Evolutionary conservation across 768 basidiomycete genomes (phyloP).

Genomic region (Peribolospora baueri): DNA sequence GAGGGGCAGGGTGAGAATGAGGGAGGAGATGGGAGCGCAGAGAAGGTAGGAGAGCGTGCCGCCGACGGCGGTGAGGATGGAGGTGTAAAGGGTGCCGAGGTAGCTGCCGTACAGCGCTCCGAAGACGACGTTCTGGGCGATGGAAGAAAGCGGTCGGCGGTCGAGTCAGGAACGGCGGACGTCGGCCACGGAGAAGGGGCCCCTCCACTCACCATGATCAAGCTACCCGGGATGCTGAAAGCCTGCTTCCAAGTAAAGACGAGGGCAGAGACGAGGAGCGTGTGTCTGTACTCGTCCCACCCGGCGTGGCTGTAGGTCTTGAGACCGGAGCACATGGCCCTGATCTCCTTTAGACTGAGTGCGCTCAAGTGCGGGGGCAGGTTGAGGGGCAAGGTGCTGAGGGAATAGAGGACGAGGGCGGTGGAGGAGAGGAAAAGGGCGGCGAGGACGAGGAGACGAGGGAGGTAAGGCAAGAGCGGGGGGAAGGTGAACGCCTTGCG

Average conservation of each 20-base stretch:
- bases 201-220: neutral
- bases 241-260: slow-evolving; percentile 16
- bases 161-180: slow-evolving; percentile 9
- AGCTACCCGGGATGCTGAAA: slow-evolving; percentile 4
- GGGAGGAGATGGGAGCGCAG: neutral
- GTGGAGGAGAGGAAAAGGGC: slow-evolving; percentile 13
- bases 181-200: neutral
- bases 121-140: slow-evolving; percentile 14
- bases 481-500: too few species aligned
- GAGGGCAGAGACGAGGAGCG: slow-evolving; percentile 10
- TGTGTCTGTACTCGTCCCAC: slow-evolving; percentile 9
- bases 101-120: slow-evolving; percentile 14
- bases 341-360: slow-evolving; percentile 4
- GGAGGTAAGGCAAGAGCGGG: slow-evolving; percentile 7
- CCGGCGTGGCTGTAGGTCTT: slow-evolving; percentile 10
- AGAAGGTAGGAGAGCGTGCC: slow-evolving; percentile 14
- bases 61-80: slow-evolving; percentile 13
- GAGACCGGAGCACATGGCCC: slow-evolving; percentile 5
- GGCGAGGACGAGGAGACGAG: slow-evolving; percentile 11
- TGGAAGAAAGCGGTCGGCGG: neutral
- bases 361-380: slow-evolving; percentile 12
- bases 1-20: slow-evolving; percentile 9
- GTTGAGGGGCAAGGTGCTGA: slow-evolving; percentile 12
- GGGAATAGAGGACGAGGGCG: slow-evolving; percentile 9
- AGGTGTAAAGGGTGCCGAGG: slow-evolving; percentile 11